Conservation (phyloP, 148 eudicot species). For the Mesembryanthemum crystallinum region DNA sequence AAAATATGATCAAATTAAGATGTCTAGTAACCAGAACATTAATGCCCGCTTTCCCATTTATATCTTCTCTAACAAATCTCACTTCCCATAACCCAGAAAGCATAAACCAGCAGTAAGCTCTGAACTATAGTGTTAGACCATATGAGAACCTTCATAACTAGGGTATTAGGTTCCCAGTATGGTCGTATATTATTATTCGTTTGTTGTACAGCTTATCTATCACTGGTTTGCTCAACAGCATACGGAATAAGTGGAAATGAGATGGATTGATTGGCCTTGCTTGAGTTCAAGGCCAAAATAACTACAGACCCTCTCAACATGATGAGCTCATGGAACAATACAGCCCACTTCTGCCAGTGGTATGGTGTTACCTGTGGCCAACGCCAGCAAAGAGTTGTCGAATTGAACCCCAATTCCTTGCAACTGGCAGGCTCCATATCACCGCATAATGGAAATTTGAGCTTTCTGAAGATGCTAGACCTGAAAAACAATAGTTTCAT, state of each 20-base stretch:
- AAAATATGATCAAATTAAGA: not conserved
- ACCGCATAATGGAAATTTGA: slow-evolving; percentile 36
- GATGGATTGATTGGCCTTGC: slow-evolving; percentile 29
- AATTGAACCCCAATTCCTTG: slow-evolving; percentile 21
- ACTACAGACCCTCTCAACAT: slow-evolving; percentile 13
- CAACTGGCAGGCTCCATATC: slow-evolving; percentile 28
- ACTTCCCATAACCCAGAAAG: too few species aligned
- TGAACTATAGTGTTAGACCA: not conserved
- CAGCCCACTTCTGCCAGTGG: slow-evolving; percentile 38
- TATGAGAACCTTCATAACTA: not conserved
- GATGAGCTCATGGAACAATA: slow-evolving; percentile 33
- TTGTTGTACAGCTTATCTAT: not conserved
- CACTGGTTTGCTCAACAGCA: not conserved
- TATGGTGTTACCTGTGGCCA: slow-evolving; percentile 31
- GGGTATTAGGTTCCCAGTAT: not conserved
- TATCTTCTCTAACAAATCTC: not conserved
- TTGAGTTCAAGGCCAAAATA: slow-evolving; percentile 29
- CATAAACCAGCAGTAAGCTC: not conserved
- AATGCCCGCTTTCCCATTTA: not conserved
- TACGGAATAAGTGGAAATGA: not conserved
- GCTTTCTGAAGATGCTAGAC: slow-evolving; percentile 22
- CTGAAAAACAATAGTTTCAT: slow-evolving; percentile 27
- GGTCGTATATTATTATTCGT: not conserved
- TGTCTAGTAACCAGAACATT: too few species aligned
- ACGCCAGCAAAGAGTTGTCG: slow-evolving; percentile 20